Evolutionary conservation across 225 moss, liverwort and hornwort genomes (phyloP).

Genomic region (Rhytidiadelphus loreus): DNA sequence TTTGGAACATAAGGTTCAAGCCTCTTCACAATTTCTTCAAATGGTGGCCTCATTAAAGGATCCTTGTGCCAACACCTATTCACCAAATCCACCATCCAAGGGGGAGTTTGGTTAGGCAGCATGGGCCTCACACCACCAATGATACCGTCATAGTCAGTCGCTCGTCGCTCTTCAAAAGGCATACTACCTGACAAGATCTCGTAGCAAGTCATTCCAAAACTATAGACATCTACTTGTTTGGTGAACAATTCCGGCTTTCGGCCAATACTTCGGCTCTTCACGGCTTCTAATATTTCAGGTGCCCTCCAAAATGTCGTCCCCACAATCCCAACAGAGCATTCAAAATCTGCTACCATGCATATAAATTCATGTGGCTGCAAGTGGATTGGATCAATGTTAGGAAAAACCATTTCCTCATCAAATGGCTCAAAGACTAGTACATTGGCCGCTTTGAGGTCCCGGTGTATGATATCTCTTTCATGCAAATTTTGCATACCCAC

Average conservation of each 20-base stretch:
- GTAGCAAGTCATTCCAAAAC: neutral
- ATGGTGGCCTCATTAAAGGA: neutral
- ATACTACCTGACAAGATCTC: neutral
- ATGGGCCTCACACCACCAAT: neutral
- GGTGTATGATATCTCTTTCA: neutral
- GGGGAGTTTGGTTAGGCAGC: neutral
- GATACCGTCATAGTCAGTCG: neutral
- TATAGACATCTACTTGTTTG: neutral
- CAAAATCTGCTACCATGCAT: accelerated
- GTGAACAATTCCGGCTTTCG: neutral
- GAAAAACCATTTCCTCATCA: no score
- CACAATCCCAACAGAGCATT: neutral
- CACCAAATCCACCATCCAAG: neutral
- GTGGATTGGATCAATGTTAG: no score
- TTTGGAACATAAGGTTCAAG: neutral
- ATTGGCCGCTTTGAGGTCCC: neutral
- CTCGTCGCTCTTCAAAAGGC: neutral
- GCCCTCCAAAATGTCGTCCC: neutral
- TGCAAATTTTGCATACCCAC: neutral
- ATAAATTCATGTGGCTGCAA: accelerated
- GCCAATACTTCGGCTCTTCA: neutral
- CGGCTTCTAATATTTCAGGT: neutral
- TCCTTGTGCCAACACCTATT: neutral
- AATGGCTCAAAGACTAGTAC: accelerated
- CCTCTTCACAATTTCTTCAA: neutral